phyloP scores from a whole-genome alignment of 257 asterid genomes.

The Nicotiana otophora region DNA sequence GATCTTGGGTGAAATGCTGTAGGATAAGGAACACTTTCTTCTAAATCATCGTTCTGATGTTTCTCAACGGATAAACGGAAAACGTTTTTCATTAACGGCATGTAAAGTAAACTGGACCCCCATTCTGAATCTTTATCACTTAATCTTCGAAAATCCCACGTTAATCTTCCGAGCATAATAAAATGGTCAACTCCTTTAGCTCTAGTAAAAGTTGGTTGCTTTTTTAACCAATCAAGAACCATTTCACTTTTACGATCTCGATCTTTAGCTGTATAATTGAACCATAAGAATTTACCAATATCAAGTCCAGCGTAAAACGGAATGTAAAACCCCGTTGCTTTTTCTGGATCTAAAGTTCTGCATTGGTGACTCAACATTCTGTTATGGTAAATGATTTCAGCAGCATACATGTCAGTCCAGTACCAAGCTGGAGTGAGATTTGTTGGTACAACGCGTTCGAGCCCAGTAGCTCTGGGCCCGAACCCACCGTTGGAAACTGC shows the following conservation, averaged over 20 bases:
- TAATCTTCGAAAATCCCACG: conserved; percentile 67
- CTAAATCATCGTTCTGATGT: conserved; percentile 22
- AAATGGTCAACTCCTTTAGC: conserved; percentile 57
- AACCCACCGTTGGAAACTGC: conserved; percentile 40
- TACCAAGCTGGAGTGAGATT: conserved; percentile 44
- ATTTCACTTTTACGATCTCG: conserved; percentile 33
- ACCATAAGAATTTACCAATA: conserved; percentile 50
- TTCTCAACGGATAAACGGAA: conserved; percentile 42
- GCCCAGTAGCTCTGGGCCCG: conserved; percentile 47
- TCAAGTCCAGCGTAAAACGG: conserved; percentile 70
- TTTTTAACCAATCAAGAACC: conserved; percentile 45
- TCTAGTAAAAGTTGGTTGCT: conserved; percentile 24
- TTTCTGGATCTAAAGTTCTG: conserved; percentile 35
- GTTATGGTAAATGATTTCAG: conserved; percentile 47
- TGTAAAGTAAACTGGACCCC: conserved; percentile 54
- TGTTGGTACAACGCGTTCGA: conserved; percentile 34
- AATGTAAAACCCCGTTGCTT: conserved; percentile 53
- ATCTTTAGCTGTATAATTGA: conserved; percentile 39
- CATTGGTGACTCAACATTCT: conserved; percentile 40
- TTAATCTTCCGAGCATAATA: conserved; percentile 44
- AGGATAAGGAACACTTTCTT: conserved; percentile 36
- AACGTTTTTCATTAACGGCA: conserved; percentile 46
- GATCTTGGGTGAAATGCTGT: conserved; percentile 34
- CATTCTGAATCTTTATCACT: conserved; percentile 36
- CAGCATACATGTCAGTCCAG: conserved; percentile 47